Evolutionary conservation across 2,329 filamentous ascomycete genomes (phyloP).

Genomic region (Colletotrichum sp.): DNA sequence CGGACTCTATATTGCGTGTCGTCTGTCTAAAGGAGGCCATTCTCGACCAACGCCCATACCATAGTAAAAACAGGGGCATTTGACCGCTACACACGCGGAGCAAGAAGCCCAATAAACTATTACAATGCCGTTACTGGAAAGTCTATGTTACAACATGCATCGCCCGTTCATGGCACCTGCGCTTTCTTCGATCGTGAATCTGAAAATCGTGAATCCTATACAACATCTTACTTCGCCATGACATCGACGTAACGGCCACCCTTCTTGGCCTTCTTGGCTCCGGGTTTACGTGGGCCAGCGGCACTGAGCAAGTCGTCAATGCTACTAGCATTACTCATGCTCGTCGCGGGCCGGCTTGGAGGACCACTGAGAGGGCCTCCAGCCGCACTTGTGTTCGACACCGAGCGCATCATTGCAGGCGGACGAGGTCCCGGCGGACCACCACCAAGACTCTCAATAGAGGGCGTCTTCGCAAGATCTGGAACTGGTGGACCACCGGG

Average conservation of each 20-base stretch:
- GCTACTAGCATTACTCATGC: constrained; percentile 89
- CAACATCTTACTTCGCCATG: constrained; percentile 70
- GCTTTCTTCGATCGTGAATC: neutral
- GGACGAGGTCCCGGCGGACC: constrained; percentile 23
- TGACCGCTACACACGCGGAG: neutral
- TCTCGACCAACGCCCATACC: neutral
- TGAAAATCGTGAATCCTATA: neutral
- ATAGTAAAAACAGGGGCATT: neutral
- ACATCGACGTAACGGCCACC: constrained; percentile 93
- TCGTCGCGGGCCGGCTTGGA: constrained; percentile 74
- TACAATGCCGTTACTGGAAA: constrained; percentile 4
- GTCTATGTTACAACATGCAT: constrained; percentile 7
- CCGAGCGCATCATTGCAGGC: constrained; percentile 48
- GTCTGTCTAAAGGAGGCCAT: neutral
- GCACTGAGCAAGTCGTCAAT: constrained; percentile 92
- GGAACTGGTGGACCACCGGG: constrained; percentile 22
- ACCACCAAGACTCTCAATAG: constrained; percentile 39
- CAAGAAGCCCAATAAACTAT: neutral
- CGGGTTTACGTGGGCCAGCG: constrained; percentile 70
- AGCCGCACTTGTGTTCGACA: constrained; percentile 49
- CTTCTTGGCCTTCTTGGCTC: constrained; percentile 76
- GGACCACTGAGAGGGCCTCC: constrained; percentile 52
- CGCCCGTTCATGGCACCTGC: neutral
- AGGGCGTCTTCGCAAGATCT: constrained; percentile 29
- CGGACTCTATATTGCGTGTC: neutral